A percentile compares a stretch with the other conserved stretches of the same genome.
Evolutionary conservation across 2,329 filamentous ascomycete genomes (phyloP).

Genomic region (Orbilia javanica): DNA sequence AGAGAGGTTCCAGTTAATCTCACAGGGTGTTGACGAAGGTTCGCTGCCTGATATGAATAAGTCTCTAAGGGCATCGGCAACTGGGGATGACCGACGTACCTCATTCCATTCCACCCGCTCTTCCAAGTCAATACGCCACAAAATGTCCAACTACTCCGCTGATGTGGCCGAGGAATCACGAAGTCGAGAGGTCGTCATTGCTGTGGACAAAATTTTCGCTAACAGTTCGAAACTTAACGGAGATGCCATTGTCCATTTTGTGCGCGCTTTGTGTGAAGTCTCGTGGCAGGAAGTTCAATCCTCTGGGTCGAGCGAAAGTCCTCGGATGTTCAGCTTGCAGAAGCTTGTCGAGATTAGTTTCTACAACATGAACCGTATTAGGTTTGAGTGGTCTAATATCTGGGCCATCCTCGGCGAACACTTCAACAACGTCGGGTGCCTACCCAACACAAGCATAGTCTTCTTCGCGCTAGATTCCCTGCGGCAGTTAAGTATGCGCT

Average conservation of each 20-base stretch:
- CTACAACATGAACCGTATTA: conserved; percentile 99
- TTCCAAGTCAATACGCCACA: conserved; percentile 64
- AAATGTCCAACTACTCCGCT: conserved; percentile 72
- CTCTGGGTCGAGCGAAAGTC: conserved; percentile 93
- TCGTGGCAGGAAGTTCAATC: conserved; percentile 99
- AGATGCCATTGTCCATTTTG: conserved; percentile 95
- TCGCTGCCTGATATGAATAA: conserved; percentile 92
- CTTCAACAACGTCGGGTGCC: conserved; percentile 97
- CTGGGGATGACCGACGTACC: conserved; percentile 64
- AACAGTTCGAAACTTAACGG: conserved; percentile 93
- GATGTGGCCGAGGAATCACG: conserved; percentile 93
- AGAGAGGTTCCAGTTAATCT: conserved; percentile 93
- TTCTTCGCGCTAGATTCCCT: conserved; percentile 97
- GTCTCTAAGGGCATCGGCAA: conserved; percentile 67
- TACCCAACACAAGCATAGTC: conserved; percentile 95
- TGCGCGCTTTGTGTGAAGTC: conserved; percentile 89
- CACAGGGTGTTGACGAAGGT: conserved; percentile 92
- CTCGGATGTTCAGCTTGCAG: conserved; percentile 95
- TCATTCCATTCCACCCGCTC: conserved; percentile 61
- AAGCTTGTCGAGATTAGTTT: conserved; percentile 99
- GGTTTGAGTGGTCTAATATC: conserved; percentile 98
- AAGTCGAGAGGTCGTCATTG: conserved; percentile 91
- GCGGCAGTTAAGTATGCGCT: conserved; percentile 95
- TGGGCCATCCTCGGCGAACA: conserved; percentile 98
- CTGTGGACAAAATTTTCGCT: conserved; percentile 95